Percentiles rank a stretch among this genome's conserved stretches.
phyloP scores from a whole-genome alignment of 2,329 filamentous ascomycete species.

The Leptosphaerulina australis region DNA sequence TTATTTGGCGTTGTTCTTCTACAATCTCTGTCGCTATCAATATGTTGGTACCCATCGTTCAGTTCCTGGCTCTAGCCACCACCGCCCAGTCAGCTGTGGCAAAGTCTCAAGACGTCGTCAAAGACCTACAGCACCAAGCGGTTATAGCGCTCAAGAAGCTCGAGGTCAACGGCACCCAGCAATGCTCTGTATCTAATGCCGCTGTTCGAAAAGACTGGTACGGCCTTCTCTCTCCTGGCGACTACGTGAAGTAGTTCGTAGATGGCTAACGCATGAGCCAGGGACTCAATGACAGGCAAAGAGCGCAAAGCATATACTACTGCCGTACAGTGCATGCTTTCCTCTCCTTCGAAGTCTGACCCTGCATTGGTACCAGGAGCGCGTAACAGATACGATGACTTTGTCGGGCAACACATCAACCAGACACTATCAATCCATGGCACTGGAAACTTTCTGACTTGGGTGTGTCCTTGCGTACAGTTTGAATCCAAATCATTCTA shows the following conservation, averaged over 20 bases:
- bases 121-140: conserved; percentile 23
- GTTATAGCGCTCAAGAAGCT: conserved; percentile 17
- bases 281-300: conserved; percentile 3
- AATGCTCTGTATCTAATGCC: conserved; percentile 18
- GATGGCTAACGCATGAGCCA: neutral
- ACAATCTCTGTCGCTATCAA: neutral
- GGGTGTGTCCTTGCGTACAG: conserved; percentile 20
- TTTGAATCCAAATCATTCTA: neutral
- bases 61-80: conserved; percentile 18
- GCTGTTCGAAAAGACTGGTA: conserved; percentile 25
- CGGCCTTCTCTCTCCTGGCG: neutral
- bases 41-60: neutral
- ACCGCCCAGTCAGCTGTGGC: conserved; percentile 14
- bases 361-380: conserved; percentile 25
- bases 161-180: conserved; percentile 10
- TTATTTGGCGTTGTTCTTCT: neutral
- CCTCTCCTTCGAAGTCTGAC: conserved; percentile 21
- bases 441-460: conserved; percentile 33
- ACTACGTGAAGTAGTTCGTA: neutral
- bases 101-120: conserved; percentile 14
- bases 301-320: conserved; percentile 28
- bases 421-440: conserved; percentile 26
- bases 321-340: conserved; percentile 30
- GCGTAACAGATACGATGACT: conserved; percentile 36
- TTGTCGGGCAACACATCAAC: conserved; percentile 33